Evolutionary conservation across 2,329 filamentous ascomycete species (phyloP).

Genomic region (Magnaporthiopsis incrustans): DNA sequence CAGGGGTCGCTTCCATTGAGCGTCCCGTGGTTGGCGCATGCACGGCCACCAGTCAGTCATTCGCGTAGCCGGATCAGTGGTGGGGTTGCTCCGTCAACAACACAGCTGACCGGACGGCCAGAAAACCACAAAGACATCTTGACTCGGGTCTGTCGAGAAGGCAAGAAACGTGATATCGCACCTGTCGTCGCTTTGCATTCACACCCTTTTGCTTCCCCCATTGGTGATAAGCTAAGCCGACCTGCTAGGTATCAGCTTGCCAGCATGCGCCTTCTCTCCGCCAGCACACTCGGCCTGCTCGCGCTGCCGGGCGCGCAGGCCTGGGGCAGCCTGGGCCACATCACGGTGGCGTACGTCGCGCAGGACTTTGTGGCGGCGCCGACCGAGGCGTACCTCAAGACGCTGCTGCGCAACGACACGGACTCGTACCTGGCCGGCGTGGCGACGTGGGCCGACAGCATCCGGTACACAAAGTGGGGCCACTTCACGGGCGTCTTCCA

Average conservation of each 20-base stretch:
- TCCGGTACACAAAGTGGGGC: slow-evolving; percentile 57
- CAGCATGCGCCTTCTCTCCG: background rate
- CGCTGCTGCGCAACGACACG: slow-evolving; percentile 45
- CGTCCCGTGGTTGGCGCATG: too few species aligned
- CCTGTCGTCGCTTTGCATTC: background rate
- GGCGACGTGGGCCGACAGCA: slow-evolving; percentile 60
- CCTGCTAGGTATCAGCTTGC: background rate
- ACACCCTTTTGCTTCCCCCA: background rate
- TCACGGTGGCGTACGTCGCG: slow-evolving; percentile 57
- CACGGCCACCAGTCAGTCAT: background rate
- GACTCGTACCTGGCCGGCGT: slow-evolving; percentile 53
- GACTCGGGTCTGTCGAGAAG: background rate
- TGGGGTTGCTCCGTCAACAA: background rate
- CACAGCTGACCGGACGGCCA: background rate
- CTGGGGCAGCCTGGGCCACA: slow-evolving; percentile 51
- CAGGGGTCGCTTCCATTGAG: background rate
- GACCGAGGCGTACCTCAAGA: slow-evolving; percentile 50
- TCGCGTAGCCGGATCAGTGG: background rate
- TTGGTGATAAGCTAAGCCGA: background rate
- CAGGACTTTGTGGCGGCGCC: slow-evolving; percentile 48
- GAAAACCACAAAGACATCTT: background rate
- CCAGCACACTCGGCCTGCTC: slow-evolving; percentile 19
- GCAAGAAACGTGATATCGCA: background rate
- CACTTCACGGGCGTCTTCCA: slow-evolving; percentile 55
- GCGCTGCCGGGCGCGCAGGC: slow-evolving; percentile 26